Evolutionary conservation across 441 rosid genomes (phyloP), one percentile per base, ranked within the genome.

Genomic region (Erodium texanum): DNA sequence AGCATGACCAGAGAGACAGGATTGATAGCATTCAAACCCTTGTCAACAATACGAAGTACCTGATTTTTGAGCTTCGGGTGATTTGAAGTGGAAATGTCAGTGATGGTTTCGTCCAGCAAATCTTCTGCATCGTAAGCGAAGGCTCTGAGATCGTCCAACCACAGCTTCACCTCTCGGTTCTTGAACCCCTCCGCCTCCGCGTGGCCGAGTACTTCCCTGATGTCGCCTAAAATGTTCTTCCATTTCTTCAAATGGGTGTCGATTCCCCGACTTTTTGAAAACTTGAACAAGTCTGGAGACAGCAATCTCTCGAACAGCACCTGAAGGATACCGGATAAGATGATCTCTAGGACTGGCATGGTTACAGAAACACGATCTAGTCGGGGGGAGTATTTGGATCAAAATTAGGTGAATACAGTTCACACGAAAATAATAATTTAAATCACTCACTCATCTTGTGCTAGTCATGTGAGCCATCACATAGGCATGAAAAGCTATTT

Each of bases 111-210:
- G 48, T 82, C 81, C 18, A 82, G 62, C 43, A 82, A 56, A 73
- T 82, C 85, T 23, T 77, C 85, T 7, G 81, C 74, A n/a, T 77
- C 70, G 36, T 77, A 79, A 12, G 66, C 66, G 43, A 69, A 63
- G 65, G 71, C 81, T 68, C 70, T 77, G 64, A 82, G 77, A 48
- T 77, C 77, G 34, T 66, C 73, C 16, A 77, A 68, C 85, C 85
- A 82, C 4, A 2, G 43, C 43, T 36, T 36, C 7, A 7, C 11
- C 38, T 36, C 14, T 0, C 64, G 65, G 24, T 64, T 62, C 2
- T 59, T 65, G 14, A 69, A 22, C 24, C 70, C 74, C 68, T 75
- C 75, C 67, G 70, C 65, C 76, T 82, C 83, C 0, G 80, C 81
- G 65, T 79, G 78, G 14, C 71, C 71, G 5, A 82, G 66, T 27